phyloP scores from a whole-genome alignment of 164 flowering plant species.

The Buxus sempervirens region DNA sequence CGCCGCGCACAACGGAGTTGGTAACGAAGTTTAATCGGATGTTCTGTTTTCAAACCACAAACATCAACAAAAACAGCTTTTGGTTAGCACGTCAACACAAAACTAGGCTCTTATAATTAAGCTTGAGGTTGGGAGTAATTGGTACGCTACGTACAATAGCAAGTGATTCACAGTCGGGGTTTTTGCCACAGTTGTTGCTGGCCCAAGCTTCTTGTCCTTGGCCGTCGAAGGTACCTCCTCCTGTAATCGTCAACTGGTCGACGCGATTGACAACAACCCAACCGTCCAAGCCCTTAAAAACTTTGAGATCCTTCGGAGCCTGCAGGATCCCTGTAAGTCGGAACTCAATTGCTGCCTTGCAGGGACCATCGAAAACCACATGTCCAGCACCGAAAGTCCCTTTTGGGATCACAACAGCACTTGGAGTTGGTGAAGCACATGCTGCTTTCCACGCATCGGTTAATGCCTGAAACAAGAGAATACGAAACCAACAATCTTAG shows the following conservation, averaged over 20 bases:
- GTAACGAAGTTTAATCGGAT: constrained; percentile 34
- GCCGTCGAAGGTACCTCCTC: constrained; percentile 39
- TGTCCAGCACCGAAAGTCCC: constrained; percentile 18
- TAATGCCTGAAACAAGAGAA: constrained; percentile 14
- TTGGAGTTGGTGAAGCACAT: constrained; percentile 6
- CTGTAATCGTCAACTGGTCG: constrained; percentile 18
- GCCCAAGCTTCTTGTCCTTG: constrained; percentile 28
- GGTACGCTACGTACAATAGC: constrained; percentile 23
- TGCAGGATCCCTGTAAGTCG: constrained; percentile 23
- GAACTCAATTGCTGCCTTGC: constrained; percentile 26
- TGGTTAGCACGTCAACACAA: too few relatives aligned
- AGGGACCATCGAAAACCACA: constrained; percentile 33
- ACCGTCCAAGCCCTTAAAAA: constrained; percentile 10
- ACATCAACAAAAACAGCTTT: too few relatives aligned
- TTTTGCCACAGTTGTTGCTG: constrained; percentile 14
- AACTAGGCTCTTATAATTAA: not conserved
- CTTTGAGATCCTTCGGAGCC: constrained; percentile 24
- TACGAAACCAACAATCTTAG: not conserved
- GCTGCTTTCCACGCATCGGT: constrained; percentile 19
- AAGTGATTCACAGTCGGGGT: constrained; percentile 11
- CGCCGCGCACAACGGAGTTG: constrained; percentile 19
- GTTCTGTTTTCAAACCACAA: too few relatives aligned
- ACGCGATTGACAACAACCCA: constrained; percentile 30
- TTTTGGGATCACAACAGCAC: constrained; percentile 13
- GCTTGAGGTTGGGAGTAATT: not conserved